phyloP scores from a whole-genome alignment of 2,329 filamentous ascomycete species.

The Penicillium psychrosexuale region DNA sequence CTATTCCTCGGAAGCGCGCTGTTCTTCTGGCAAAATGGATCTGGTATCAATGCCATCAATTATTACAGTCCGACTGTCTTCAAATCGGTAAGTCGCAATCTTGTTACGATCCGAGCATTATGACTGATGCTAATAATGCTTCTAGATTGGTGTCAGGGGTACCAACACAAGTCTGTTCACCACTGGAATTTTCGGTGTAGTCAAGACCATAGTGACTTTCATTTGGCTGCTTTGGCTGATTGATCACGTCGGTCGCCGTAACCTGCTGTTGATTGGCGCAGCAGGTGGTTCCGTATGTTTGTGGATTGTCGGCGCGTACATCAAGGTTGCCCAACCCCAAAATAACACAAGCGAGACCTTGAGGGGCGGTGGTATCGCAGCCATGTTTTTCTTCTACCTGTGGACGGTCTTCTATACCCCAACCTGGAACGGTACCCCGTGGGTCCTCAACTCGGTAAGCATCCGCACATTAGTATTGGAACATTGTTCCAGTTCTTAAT shows the following conservation, averaged over 20 bases:
- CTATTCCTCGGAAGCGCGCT: conserved; percentile 71
- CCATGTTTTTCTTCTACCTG: conserved; percentile 67
- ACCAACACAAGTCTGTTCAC: conserved; percentile 61
- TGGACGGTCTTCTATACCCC: conserved; percentile 73
- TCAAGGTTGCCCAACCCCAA: conserved; percentile 34
- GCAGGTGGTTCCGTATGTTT: conserved; percentile 53
- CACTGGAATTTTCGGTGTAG: conserved; percentile 73
- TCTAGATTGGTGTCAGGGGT: conserved; percentile 56
- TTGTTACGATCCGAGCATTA: background rate
- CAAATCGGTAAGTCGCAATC: conserved; percentile 33
- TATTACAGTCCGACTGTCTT: conserved; percentile 71
- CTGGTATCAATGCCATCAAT: conserved; percentile 75
- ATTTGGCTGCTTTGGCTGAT: conserved; percentile 68
- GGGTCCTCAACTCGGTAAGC: conserved; percentile 64
- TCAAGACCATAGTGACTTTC: conserved; percentile 67
- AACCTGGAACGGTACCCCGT: conserved; percentile 71
- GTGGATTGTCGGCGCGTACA: conserved; percentile 40
- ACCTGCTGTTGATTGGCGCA: conserved; percentile 64
- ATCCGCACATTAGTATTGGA: background rate
- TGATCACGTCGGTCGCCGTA: conserved; percentile 61
- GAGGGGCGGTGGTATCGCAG: conserved; percentile 41
- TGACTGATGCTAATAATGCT: background rate
- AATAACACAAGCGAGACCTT: conserved; percentile 22
- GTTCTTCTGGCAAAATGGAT: conserved; percentile 76
- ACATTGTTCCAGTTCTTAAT: background rate